Percentiles rank a stretch among this genome's conserved stretches.
Evolutionary conservation across 257 asterid species (phyloP).

Genomic region (Nicotiana otophora): DNA sequence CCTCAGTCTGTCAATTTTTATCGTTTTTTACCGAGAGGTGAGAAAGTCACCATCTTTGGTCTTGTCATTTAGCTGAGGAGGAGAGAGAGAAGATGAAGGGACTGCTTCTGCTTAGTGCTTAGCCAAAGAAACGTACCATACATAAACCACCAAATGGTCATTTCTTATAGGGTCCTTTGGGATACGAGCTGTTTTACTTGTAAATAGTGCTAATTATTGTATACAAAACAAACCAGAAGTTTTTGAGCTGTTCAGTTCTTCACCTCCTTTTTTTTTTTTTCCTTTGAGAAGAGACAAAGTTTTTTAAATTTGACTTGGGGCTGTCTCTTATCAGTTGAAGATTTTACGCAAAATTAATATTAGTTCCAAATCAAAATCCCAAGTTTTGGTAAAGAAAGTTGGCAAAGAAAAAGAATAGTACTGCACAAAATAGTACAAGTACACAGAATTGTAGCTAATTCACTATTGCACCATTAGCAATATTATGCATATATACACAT

Average conservation of each 20-base stretch:
- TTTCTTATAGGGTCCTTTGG: not conserved
- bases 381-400: not conserved
- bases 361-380: not conserved
- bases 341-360: not conserved
- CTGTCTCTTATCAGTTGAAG: not conserved
- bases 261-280: too few species aligned
- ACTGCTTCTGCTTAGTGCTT: slow-evolving; percentile 3
- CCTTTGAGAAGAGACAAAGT: not conserved
- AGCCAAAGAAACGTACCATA: slow-evolving; percentile 17
- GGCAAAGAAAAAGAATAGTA: not conserved
- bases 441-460: slow-evolving; percentile 7
- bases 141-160: slow-evolving; percentile 12
- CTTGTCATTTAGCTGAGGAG: slow-evolving; percentile 38
- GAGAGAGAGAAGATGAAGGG: slow-evolving; percentile 1
- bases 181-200: slow-evolving; percentile 3
- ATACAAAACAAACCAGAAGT: not conserved
- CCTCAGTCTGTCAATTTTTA: not conserved
- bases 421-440: not conserved
- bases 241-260: not conserved
- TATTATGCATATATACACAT: not conserved
- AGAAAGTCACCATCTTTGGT: slow-evolving; percentile 42
- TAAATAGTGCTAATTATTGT: not conserved
- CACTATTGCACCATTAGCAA: not conserved
- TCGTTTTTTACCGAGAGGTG: slow-evolving; percentile 21
- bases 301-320: not conserved